Evolutionary conservation across 1,284 basidiomycete genomes (phyloP).

Genomic region (Trametes sp.): DNA sequence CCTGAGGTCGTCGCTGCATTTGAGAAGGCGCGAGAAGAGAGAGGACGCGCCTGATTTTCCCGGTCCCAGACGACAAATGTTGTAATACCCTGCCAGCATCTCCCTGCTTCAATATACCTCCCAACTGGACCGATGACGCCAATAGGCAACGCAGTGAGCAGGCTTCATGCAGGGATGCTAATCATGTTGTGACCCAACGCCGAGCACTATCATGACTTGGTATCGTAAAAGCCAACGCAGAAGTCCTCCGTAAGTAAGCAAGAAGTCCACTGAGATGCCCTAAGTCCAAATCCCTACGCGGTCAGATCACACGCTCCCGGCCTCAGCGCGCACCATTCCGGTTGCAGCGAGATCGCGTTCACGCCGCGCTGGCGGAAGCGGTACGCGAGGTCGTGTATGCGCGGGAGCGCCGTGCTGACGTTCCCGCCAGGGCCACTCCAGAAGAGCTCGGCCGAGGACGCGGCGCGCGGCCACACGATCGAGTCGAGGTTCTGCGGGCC

Average conservation of each 20-base stretch:
- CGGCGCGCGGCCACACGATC: conserved; percentile 83
- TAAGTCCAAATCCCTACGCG: conserved; percentile 39
- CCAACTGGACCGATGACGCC: no score
- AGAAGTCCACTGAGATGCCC: no score
- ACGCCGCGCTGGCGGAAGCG: conserved; percentile 76
- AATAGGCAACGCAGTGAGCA: no score
- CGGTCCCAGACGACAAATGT: no score
- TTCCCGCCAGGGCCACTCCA: conserved; percentile 75
- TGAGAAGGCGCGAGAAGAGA: conserved; percentile 9
- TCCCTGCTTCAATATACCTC: no score
- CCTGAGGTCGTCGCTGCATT: conserved; percentile 25
- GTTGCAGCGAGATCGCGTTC: conserved; percentile 74
- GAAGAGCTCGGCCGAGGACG: conserved; percentile 82
- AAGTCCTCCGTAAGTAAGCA: no score
- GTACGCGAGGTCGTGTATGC: conserved; percentile 80
- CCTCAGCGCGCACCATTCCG: conserved; percentile 83
- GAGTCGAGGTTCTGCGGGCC: conserved; percentile 74
- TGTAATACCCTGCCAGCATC: no score
- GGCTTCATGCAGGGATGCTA: no score
- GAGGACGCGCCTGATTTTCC: neutral
- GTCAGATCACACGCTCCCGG: conserved; percentile 64
- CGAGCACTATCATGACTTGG: no score
- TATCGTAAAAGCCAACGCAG: no score
- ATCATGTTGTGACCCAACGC: no score
- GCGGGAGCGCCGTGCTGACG: conserved; percentile 68